Conservation (phyloP, 352 stramenopile species). For the Phytophthora tentaculata region DNA sequence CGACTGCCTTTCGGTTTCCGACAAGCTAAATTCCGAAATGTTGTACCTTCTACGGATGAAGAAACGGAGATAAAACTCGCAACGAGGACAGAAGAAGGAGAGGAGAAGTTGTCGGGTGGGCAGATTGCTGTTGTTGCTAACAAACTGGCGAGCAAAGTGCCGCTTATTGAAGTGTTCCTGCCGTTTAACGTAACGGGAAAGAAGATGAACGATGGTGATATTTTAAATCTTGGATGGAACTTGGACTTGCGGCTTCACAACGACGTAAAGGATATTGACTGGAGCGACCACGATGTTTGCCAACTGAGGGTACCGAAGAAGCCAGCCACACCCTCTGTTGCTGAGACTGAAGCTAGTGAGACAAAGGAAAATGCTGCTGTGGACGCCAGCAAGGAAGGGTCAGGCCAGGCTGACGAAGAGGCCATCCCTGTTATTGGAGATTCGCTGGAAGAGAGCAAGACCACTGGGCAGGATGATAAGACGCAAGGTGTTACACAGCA, state of each 20-base stretch:
- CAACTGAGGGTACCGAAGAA: constrained; percentile 54
- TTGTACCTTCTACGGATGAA: constrained; percentile 10
- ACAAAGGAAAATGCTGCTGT: constrained; percentile 9
- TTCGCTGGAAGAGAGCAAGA: constrained; percentile 1
- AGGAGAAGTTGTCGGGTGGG: neutral
- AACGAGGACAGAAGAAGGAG: neutral
- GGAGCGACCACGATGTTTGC: constrained; percentile 58
- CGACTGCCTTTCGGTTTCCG: constrained; percentile 72
- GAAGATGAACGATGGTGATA: constrained; percentile 54
- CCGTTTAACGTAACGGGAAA: constrained; percentile 80
- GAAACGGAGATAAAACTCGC: constrained; percentile 5
- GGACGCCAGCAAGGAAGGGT: constrained; percentile 7
- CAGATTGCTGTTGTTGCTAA: constrained; percentile 9
- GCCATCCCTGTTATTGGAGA: constrained; percentile 8
- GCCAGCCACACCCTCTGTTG: constrained; percentile 12
- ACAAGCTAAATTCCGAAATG: constrained; percentile 55
- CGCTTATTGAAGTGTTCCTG: constrained; percentile 61
- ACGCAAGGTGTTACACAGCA: neutral
- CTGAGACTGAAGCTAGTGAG: constrained; percentile 14
- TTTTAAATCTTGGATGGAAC: constrained; percentile 61
- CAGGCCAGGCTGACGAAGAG: constrained; percentile 5
- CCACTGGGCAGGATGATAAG: constrained; percentile 14
- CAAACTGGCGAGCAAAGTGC: constrained; percentile 26
- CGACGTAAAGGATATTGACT: constrained; percentile 62
- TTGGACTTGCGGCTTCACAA: constrained; percentile 60